These are phyloP conservation scores for Dendrobium officinale DNA, from an alignment of 106 monocot species.

Conservation along the genomic window DNA sequence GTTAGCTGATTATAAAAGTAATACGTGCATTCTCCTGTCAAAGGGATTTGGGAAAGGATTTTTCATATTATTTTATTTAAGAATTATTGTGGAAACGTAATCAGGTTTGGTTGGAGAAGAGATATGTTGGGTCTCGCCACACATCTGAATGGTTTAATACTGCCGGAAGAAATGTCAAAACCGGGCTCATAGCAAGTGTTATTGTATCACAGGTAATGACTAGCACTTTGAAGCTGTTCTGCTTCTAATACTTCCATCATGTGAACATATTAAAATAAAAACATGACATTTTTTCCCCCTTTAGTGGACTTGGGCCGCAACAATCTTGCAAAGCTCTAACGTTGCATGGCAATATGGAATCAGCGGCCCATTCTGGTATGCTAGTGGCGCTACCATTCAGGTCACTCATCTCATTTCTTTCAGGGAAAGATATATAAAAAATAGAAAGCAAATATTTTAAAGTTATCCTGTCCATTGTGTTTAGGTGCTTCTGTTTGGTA, in stretches of 20 bases:
- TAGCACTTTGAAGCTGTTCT: not conserved
- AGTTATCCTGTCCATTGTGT: not conserved
- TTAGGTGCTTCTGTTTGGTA: constrained; percentile 88
- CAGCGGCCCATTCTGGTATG: constrained; percentile 99
- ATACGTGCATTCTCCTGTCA: not conserved
- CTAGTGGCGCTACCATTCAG: constrained; percentile 98
- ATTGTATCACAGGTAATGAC: constrained; percentile 87
- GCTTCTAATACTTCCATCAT: not conserved
- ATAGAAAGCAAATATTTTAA: not conserved
- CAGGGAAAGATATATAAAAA: not conserved
- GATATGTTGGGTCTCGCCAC: constrained; percentile 88
- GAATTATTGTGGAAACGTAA: not conserved
- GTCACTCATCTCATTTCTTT: constrained; percentile 22
- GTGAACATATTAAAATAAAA: not conserved
- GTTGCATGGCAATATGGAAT: constrained; percentile 98
- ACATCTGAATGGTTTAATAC: constrained; percentile 99
- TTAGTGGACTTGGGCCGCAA: constrained; percentile 99
- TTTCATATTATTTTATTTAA: not conserved
- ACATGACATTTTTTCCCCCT: not conserved
- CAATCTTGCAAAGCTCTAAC: constrained; percentile 95
- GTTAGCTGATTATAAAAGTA: not conserved
- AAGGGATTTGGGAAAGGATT: not conserved
- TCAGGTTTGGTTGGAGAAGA: constrained; percentile 95
- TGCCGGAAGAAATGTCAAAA: constrained; percentile 95
- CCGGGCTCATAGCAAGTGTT: constrained; percentile 95